phyloP scores from a whole-genome alignment of 352 stramenopile genomes.

The Phytophthora kernoviae region DNA sequence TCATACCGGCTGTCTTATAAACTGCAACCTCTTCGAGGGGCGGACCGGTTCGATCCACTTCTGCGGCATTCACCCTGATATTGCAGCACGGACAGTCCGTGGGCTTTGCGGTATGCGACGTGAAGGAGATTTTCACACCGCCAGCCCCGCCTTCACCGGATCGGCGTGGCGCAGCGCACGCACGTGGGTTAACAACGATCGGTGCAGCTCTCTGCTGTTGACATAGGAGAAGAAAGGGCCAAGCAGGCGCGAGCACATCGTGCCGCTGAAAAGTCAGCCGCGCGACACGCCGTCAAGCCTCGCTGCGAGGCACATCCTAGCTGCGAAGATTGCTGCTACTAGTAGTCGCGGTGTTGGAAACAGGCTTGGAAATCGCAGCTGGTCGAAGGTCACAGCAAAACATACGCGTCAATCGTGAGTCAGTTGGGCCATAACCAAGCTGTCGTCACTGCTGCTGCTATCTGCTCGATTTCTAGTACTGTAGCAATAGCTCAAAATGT shows the following conservation, averaged over 20 bases:
- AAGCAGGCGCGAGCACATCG: not conserved
- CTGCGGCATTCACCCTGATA: constrained; percentile 1
- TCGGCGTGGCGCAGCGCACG: constrained; percentile 25
- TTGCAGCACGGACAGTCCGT: not conserved
- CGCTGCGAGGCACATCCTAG: not conserved
- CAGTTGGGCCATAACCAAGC: too few species aligned
- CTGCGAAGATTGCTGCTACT: too few species aligned
- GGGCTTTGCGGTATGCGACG: constrained; percentile 20
- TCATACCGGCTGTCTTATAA: too few species aligned
- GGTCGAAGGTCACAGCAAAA: too few species aligned
- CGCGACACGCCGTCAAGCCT: not conserved
- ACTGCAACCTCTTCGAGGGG: too few species aligned
- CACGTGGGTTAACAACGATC: constrained; percentile 24
- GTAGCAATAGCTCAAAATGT: too few species aligned
- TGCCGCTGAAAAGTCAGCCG: not conserved
- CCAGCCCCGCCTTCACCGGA: constrained; percentile 8
- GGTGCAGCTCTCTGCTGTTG: too few species aligned
- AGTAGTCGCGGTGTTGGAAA: too few species aligned
- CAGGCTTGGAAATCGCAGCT: too few species aligned
- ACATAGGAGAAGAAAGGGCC: not conserved
- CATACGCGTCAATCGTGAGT: too few species aligned
- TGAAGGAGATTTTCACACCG: constrained; percentile 19
- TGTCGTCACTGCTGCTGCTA: too few species aligned
- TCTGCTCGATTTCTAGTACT: too few species aligned
- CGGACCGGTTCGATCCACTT: not conserved